phyloP scores from a whole-genome alignment of 352 stramenopile genomes.

The Pythium guiyangense region DNA sequence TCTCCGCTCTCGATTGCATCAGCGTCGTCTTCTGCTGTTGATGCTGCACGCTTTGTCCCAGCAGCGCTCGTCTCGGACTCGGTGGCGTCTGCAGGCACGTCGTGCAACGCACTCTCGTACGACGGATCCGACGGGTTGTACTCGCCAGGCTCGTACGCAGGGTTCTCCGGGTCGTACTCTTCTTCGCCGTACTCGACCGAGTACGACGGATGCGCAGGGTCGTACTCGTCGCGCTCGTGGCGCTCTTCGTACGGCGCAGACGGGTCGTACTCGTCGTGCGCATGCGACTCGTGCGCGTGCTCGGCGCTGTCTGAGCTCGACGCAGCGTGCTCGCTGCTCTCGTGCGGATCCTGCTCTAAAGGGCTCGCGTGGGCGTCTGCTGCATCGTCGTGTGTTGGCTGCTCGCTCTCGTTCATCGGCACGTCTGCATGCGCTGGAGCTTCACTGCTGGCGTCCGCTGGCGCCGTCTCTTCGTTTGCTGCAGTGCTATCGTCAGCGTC shows the following conservation, averaged over 20 bases:
- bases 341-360: conserved; percentile 4
- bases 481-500: background rate
- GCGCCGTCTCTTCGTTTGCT: background rate
- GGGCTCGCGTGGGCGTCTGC: background rate
- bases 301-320: conserved; percentile 12
- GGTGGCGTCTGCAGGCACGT: background rate
- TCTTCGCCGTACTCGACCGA: conserved; percentile 24
- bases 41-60: background rate
- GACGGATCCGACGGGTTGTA: conserved; percentile 10
- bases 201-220: conserved; percentile 21
- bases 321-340: conserved; percentile 22
- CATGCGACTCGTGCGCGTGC: conserved; percentile 24
- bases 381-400: background rate
- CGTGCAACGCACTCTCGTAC: background rate
- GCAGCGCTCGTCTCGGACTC: background rate
- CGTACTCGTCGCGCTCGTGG: conserved; percentile 16
- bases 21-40: background rate
- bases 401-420: background rate
- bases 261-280: conserved; percentile 29
- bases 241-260: conserved; percentile 7
- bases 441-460: background rate
- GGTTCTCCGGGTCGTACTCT: conserved; percentile 39
- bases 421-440: background rate
- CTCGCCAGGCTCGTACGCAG: conserved; percentile 13
- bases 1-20: background rate